These are phyloP conservation scores for Gelatoporia subvermispora DNA, from an alignment of 768 basidiomycete genomes.

Conservation along the genomic window DNA sequence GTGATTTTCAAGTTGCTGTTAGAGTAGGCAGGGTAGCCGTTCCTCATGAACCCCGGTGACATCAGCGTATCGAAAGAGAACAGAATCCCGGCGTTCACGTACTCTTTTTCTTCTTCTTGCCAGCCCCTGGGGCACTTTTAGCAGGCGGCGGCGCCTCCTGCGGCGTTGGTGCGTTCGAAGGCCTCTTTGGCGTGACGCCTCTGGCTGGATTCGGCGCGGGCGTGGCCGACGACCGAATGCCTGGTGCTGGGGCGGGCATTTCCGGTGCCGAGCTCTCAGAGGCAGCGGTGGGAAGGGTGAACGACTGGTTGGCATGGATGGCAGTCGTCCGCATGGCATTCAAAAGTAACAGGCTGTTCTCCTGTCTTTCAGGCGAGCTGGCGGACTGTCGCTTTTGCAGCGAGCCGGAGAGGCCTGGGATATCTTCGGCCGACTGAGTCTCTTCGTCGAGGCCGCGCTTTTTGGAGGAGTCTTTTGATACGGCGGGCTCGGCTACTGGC, in stretches of 20 bases:
- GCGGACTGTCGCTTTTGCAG: constrained; percentile 21
- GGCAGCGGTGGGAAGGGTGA: constrained; percentile 36
- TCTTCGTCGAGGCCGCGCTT: constrained; percentile 26
- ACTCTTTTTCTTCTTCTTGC: constrained; percentile 82
- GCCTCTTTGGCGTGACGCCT: constrained; percentile 26
- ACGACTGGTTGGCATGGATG: constrained; percentile 54
- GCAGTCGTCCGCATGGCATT: constrained; percentile 82
- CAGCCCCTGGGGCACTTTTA: constrained; percentile 46
- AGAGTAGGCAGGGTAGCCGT: background rate
- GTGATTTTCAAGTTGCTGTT: no score
- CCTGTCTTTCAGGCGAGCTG: constrained; percentile 29
- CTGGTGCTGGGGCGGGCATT: constrained; percentile 20
- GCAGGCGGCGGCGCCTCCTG: constrained; percentile 36
- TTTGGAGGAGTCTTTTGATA: constrained; percentile 37
- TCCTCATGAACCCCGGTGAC: background rate
- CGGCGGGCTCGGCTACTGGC: constrained; percentile 66
- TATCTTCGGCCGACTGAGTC: constrained; percentile 7
- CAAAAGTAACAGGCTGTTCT: constrained; percentile 64
- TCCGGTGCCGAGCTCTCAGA: constrained; percentile 24
- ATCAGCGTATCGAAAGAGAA: no score
- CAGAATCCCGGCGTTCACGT: constrained; percentile 23
- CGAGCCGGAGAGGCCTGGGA: constrained; percentile 9
- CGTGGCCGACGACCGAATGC: constrained; percentile 27
- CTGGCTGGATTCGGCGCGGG: constrained; percentile 23
- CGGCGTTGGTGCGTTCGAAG: constrained; percentile 31